A percentile compares a stretch with the other conserved stretches of the same genome.
phyloP scores from a whole-genome alignment of 768 basidiomycete species.

The Tylopilus felleus region DNA sequence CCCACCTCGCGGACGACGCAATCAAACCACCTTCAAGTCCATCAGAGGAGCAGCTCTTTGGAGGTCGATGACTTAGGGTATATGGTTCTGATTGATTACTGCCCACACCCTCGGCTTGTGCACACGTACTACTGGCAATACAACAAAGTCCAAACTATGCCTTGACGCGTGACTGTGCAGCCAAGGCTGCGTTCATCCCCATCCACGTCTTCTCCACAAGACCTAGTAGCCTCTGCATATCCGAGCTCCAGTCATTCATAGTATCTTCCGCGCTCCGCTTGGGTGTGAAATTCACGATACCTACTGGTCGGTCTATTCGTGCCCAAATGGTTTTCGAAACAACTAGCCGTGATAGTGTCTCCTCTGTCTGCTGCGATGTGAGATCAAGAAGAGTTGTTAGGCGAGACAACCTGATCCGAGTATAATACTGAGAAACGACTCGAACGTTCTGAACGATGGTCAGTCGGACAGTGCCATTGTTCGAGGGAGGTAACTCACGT shows the following conservation, averaged over 20 bases:
- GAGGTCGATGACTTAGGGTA: slow-evolving; percentile 15
- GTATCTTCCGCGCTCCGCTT: slow-evolving; percentile 86
- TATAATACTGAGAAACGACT: slow-evolving; percentile 92
- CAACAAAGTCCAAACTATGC: slow-evolving; percentile 29
- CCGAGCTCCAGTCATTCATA: slow-evolving; percentile 97
- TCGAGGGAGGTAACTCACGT: slow-evolving; percentile 54
- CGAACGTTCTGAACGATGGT: slow-evolving; percentile 76
- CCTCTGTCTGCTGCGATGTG: slow-evolving; percentile 75
- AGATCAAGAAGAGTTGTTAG: slow-evolving; percentile 88
- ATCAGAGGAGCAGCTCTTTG: slow-evolving; percentile 19
- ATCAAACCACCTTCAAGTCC: slow-evolving; percentile 19
- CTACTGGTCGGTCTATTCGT: slow-evolving; percentile 86
- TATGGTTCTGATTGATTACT: background rate
- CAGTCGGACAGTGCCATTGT: background rate
- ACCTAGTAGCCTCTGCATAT: slow-evolving; percentile 88
- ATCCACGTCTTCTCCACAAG: slow-evolving; percentile 99
- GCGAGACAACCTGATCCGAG: slow-evolving; percentile 80
- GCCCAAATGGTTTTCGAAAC: slow-evolving; percentile 93
- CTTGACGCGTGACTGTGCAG: slow-evolving; percentile 68
- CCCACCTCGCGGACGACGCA: slow-evolving; percentile 54
- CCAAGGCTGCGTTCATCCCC: slow-evolving; percentile 88
- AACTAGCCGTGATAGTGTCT: slow-evolving; percentile 84
- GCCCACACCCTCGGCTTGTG: background rate
- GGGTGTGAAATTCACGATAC: slow-evolving; percentile 82
- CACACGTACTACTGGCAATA: slow-evolving; percentile 17